Percentiles rank a stretch among this genome's conserved stretches.
phyloP scores from a whole-genome alignment of 306 rosid species.

The Cicer pinnatifidum region DNA sequence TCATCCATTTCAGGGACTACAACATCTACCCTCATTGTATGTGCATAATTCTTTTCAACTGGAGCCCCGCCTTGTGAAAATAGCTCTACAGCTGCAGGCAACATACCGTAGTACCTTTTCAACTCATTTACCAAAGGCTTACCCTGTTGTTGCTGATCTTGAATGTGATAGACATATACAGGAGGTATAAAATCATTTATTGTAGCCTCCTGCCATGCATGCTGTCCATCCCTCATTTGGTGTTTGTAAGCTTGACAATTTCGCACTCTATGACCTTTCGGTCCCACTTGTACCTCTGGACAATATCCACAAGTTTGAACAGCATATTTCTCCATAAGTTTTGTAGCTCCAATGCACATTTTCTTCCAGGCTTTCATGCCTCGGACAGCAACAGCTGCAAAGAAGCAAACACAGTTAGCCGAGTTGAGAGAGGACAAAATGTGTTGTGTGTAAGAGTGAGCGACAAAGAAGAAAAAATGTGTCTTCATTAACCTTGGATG shows the following conservation, averaged over 20 bases:
- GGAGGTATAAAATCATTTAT: constrained; percentile 64
- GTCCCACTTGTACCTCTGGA: constrained; percentile 79
- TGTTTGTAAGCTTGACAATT: constrained; percentile 76
- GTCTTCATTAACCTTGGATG: constrained; percentile 55
- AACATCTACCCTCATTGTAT: constrained; percentile 62
- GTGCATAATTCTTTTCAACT: constrained; percentile 48
- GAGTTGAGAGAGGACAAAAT: constrained; percentile 16
- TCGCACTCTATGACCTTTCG: constrained; percentile 72
- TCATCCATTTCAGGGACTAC: constrained; percentile 64
- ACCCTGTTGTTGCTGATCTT: constrained; percentile 40
- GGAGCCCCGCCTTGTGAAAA: constrained; percentile 69
- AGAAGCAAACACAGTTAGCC: constrained; percentile 38
- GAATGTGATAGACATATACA: constrained; percentile 68
- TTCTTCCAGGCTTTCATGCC: constrained; percentile 76
- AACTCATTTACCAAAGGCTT: constrained; percentile 59
- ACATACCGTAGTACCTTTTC: constrained; percentile 66
- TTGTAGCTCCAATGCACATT: constrained; percentile 58
- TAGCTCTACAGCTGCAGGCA: constrained; percentile 74
- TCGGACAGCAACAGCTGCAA: constrained; percentile 56
- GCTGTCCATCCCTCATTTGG: constrained; percentile 88
- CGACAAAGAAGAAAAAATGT: constrained; percentile 7
- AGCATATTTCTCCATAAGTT: constrained; percentile 61
- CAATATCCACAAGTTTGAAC: constrained; percentile 82
- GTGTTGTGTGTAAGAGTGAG: not conserved
- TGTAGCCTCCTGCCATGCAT: constrained; percentile 79